A percentile compares a stretch with the other conserved stretches of the same genome.
phyloP scores from a whole-genome alignment of 2,329 filamentous ascomycete species.

The Colletotrichum sp. region DNA sequence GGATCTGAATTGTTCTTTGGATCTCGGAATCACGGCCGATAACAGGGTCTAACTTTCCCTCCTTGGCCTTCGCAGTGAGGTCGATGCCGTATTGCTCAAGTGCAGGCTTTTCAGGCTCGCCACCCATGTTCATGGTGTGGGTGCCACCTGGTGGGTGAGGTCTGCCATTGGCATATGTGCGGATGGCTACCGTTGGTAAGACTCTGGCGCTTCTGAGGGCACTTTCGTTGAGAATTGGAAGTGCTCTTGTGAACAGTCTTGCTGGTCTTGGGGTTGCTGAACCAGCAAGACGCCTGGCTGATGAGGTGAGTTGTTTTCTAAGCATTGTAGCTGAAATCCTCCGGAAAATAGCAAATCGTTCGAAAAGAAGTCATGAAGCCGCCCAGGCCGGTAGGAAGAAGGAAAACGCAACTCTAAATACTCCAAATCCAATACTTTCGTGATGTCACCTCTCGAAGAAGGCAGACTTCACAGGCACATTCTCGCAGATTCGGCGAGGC shows the following conservation, averaged over 20 bases:
- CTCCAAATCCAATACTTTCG: background rate
- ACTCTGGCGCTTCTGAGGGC: slow-evolving; percentile 25
- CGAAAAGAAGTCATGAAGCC: background rate
- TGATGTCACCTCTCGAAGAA: slow-evolving; percentile 7
- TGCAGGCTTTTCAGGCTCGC: slow-evolving; percentile 78
- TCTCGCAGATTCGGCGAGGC: slow-evolving; percentile 44
- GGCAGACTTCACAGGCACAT: slow-evolving; percentile 31
- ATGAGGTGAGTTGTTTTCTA: slow-evolving; percentile 42
- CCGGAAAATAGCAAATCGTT: background rate
- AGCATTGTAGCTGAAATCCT: slow-evolving; percentile 36
- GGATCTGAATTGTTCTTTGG: slow-evolving; percentile 90
- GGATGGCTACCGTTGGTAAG: slow-evolving; percentile 45
- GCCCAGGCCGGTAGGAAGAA: background rate
- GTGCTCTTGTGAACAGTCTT: slow-evolving; percentile 20
- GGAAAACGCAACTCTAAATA: background rate
- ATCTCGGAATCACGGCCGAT: slow-evolving; percentile 94
- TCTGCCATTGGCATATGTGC: slow-evolving; percentile 71
- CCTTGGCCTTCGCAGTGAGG: slow-evolving; percentile 81
- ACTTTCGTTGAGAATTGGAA: slow-evolving; percentile 1
- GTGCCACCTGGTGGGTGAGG: slow-evolving; percentile 91
- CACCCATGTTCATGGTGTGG: slow-evolving; percentile 89
- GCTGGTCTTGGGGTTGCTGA: slow-evolving; percentile 30
- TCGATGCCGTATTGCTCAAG: slow-evolving; percentile 92
- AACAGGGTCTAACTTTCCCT: slow-evolving; percentile 93
- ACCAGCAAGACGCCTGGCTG: slow-evolving; percentile 42